Evolutionary conservation across 192 early-diverging fungal species (phyloP).

Genomic region (Coemansia sp.): DNA sequence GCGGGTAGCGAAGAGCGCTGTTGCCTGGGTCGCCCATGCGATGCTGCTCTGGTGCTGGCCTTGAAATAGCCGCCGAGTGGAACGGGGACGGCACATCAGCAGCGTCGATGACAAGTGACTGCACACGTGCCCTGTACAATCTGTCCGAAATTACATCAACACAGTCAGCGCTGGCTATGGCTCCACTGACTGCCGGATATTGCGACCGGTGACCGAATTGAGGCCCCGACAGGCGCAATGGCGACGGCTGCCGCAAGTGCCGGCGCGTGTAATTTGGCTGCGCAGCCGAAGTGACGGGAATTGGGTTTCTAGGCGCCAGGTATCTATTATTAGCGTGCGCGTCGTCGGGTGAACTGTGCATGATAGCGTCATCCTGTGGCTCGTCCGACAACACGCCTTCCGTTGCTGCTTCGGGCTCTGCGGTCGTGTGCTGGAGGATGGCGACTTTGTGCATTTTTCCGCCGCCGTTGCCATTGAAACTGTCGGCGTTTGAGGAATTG

Average conservation of each 20-base stretch:
- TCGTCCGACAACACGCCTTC: not conserved
- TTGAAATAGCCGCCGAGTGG: conserved; percentile 1
- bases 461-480: not conserved
- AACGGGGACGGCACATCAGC: conserved; percentile 18
- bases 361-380: not conserved
- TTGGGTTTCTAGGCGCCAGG: not conserved
- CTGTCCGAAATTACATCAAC: conserved; percentile 3
- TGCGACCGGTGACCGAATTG: not conserved
- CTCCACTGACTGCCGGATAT: not conserved
- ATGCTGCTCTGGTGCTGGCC: conserved; percentile 4
- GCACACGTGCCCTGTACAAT: conserved; percentile 38
- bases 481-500: not conserved
- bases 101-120: conserved; percentile 33
- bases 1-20: conserved; percentile 30
- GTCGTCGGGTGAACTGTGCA: conserved; percentile 4
- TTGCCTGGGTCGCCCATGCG: conserved; percentile 25
- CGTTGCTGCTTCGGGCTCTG: not conserved
- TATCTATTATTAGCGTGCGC: not conserved
- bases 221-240: conserved; percentile 9
- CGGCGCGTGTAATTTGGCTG: conserved; percentile 1
- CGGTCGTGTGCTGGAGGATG: not conserved
- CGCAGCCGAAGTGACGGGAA: conserved; percentile 13
- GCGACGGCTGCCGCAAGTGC: conserved; percentile 20
- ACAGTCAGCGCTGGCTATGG: not conserved
- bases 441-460: not conserved